A percentile compares a stretch with the other conserved stretches of the same genome.
Conservation (phyloP, 805 yeast species). For the Sugiyamaella marilandica region DNA sequence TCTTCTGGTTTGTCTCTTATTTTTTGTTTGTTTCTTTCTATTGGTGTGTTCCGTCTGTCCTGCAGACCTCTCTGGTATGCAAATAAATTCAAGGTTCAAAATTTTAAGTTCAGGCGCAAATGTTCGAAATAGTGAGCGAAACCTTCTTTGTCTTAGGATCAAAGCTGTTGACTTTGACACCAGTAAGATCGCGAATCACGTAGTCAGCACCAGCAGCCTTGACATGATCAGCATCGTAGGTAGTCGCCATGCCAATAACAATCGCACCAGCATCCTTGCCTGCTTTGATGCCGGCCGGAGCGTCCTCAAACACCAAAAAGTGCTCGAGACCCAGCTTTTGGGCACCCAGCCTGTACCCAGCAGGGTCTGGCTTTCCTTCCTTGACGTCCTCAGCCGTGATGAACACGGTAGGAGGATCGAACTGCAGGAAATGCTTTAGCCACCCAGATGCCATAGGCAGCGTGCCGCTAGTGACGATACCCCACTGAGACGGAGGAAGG, state of each 20-base stretch:
- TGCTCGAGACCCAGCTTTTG: slow-evolving; percentile 37
- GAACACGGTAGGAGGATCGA: slow-evolving; percentile 64
- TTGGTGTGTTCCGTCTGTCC: too few species aligned
- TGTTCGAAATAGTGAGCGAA: slow-evolving; percentile 10
- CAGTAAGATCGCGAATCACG: slow-evolving; percentile 68
- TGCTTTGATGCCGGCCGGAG: slow-evolving; percentile 82
- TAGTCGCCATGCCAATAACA: slow-evolving; percentile 78
- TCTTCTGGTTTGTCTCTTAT: too few species aligned
- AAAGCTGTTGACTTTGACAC: slow-evolving; percentile 56
- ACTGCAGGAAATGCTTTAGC: slow-evolving; percentile 59
- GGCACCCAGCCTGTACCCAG: slow-evolving; percentile 54
- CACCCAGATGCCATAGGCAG: slow-evolving; percentile 71
- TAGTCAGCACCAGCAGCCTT: slow-evolving; percentile 75
- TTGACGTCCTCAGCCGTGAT: slow-evolving; percentile 77
- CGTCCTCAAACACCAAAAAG: slow-evolving; percentile 72
- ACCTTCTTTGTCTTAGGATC: slow-evolving; percentile 33
- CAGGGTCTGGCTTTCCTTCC: slow-evolving; percentile 82
- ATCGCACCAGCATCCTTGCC: slow-evolving; percentile 81
- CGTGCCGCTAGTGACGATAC: slow-evolving; percentile 83
- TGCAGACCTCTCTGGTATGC: too few species aligned
- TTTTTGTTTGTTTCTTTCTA: too few species aligned
- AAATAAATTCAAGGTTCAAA: too few species aligned
- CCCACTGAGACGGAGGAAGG: slow-evolving; percentile 55
- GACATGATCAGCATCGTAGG: slow-evolving; percentile 65
- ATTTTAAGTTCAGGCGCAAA: background rate